These are phyloP conservation scores for Favolaschia claudopus DNA, from an alignment of 768 basidiomycete species.

Conservation along the genomic window DNA sequence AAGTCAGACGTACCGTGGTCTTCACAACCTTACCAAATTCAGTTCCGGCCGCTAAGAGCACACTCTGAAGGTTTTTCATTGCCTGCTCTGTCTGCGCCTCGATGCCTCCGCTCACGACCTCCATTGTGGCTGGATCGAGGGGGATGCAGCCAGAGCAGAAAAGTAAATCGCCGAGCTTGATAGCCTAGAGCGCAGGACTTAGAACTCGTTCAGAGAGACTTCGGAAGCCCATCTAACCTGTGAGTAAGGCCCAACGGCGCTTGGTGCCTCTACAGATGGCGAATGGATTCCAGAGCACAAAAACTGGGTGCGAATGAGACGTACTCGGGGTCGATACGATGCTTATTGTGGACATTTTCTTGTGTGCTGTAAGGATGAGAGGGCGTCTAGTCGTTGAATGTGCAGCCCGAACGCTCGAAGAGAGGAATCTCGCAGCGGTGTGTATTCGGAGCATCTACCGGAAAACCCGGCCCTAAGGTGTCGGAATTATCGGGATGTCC, in stretches of 20 bases:
- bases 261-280: constrained; percentile 68
- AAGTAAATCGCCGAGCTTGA: constrained; percentile 83
- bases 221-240: constrained; percentile 44
- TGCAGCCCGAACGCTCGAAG: no score
- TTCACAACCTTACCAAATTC: constrained; percentile 86
- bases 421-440: no score
- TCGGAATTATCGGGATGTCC: no score
- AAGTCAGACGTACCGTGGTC: constrained; percentile 72
- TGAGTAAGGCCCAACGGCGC: constrained; percentile 87
- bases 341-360: constrained; percentile 44
- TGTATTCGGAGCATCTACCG: constrained; percentile 2
- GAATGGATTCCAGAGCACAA: background rate
- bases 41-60: constrained; percentile 85
- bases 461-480: no score
- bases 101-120: constrained; percentile 77
- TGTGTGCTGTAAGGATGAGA: constrained; percentile 1
- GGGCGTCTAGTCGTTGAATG: background rate
- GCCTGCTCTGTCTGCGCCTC: constrained; percentile 85
- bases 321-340: constrained; percentile 51
- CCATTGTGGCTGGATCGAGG: constrained; percentile 73
- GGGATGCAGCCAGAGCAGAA: constrained; percentile 93
- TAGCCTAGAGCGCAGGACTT: constrained; percentile 48
- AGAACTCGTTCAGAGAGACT: background rate
- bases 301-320: constrained; percentile 17
- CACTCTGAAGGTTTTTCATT: constrained; percentile 83